Evolutionary conservation across 2,329 filamentous ascomycete species (phyloP).

Genomic region (Metarhizium humberi): DNA sequence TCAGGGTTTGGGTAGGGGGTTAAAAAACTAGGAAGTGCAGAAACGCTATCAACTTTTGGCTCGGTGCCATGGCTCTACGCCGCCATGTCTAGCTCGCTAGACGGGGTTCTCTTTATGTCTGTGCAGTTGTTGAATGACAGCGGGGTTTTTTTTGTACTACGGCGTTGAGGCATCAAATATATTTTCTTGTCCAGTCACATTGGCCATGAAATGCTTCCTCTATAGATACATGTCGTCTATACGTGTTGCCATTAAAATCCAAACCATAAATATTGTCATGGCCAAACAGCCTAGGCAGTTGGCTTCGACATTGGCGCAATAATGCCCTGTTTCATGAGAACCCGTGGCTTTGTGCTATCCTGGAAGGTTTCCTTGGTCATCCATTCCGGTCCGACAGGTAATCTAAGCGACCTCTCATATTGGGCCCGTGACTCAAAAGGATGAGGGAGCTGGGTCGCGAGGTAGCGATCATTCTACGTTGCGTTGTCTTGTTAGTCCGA

Average conservation of each 20-base stretch:
- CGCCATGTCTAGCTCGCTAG: not conserved
- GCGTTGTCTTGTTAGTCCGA: not conserved
- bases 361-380: constrained; percentile 94
- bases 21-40: not conserved
- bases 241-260: not conserved
- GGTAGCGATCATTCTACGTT: constrained; percentile 68
- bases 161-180: not conserved
- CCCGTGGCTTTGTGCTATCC: constrained; percentile 75
- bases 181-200: not conserved
- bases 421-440: constrained; percentile 81
- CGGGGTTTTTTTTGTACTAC: not conserved
- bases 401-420: constrained; percentile 78
- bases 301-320: constrained; percentile 84
- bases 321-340: constrained; percentile 84
- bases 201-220: not conserved
- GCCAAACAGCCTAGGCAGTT: constrained; percentile 21
- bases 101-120: not conserved
- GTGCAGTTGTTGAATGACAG: not conserved
- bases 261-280: no score
- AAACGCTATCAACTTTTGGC: not conserved
- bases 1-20: not conserved
- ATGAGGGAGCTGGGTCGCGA: constrained; percentile 76
- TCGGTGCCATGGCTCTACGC: not conserved
- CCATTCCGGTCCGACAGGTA: constrained; percentile 92
- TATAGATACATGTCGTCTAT: not conserved